These are phyloP conservation scores for Pisolithus thermaeus DNA, from an alignment of 1,284 basidiomycete species.

Conservation along the genomic window DNA sequence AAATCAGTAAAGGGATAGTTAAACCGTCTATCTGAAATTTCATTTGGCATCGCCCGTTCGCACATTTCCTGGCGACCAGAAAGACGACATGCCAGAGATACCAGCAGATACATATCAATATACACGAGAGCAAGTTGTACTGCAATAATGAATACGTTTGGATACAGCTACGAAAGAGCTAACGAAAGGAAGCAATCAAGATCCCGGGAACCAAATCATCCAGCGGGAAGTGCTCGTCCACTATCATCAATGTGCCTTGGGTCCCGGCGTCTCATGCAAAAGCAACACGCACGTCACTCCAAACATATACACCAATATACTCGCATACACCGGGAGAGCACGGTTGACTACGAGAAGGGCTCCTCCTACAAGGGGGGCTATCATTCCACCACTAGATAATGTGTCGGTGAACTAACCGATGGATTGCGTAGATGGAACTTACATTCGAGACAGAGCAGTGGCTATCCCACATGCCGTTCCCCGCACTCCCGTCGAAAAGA, in stretches of 20 bases:
- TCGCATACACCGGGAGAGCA: slow-evolving; percentile 76
- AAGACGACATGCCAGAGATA: too few relatives aligned
- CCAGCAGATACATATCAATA: too few relatives aligned
- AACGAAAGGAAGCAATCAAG: not conserved
- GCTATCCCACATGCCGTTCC: slow-evolving; percentile 92
- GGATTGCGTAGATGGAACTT: slow-evolving; percentile 25
- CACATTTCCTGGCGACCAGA: too few relatives aligned
- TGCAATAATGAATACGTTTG: not conserved
- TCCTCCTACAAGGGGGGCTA: slow-evolving; percentile 84
- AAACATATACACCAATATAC: slow-evolving; percentile 63
- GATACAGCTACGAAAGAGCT: not conserved
- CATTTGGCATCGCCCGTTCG: too few relatives aligned
- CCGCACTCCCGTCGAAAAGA: slow-evolving; percentile 81
- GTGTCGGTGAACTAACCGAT: not conserved
- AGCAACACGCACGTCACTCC: slow-evolving; percentile 66
- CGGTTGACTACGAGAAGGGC: slow-evolving; percentile 66
- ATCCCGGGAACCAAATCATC: not conserved
- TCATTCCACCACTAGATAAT: slow-evolving; percentile 76
- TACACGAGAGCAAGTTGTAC: not conserved
- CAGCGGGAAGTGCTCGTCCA: not conserved
- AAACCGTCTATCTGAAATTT: slow-evolving; percentile 54
- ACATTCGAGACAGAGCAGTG: slow-evolving; percentile 85
- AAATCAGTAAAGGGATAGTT: slow-evolving; percentile 65
- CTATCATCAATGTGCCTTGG: slow-evolving; percentile 14
- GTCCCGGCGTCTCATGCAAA: slow-evolving; percentile 37